Evolutionary conservation across 768 basidiomycete genomes (phyloP).

Genomic region (Hydnomerulius pinastri): DNA sequence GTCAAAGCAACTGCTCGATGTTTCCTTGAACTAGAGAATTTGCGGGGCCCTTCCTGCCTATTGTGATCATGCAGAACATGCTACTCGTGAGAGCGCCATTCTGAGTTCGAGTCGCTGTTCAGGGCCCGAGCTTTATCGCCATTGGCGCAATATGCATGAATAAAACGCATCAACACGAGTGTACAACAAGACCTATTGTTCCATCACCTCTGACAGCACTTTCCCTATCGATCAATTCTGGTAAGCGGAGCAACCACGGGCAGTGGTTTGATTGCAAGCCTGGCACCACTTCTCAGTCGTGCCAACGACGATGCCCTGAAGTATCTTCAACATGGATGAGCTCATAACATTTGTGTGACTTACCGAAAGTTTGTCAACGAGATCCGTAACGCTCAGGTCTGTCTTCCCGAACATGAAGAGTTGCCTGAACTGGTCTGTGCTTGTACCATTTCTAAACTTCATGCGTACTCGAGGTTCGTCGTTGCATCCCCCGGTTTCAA

Average conservation of each 20-base stretch:
- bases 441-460: constrained; percentile 76
- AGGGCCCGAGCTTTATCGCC: too few relatives aligned
- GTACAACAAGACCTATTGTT: too few relatives aligned
- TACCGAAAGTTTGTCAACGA: constrained; percentile 1
- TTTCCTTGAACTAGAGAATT: too few relatives aligned
- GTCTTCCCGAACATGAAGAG: constrained; percentile 58
- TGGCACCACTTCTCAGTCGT: constrained; percentile 16
- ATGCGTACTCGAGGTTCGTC: constrained; percentile 70
- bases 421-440: constrained; percentile 49
- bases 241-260: constrained; percentile 1
- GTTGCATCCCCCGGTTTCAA: constrained; percentile 53
- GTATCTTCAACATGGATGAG: background rate
- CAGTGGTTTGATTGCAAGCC: constrained; percentile 9
- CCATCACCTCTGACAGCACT: too few relatives aligned
- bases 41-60: too few relatives aligned
- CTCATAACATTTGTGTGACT: background rate
- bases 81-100: too few relatives aligned
- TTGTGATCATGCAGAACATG: too few relatives aligned
- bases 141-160: too few relatives aligned
- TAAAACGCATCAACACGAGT: too few relatives aligned
- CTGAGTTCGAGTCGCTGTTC: too few relatives aligned
- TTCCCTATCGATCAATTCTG: background rate
- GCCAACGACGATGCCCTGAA: constrained; percentile 5
- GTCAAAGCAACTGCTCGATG: too few relatives aligned
- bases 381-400: background rate